Conservation (phyloP, 257 asterid genomes). For the Primulina eburnea region DNA sequence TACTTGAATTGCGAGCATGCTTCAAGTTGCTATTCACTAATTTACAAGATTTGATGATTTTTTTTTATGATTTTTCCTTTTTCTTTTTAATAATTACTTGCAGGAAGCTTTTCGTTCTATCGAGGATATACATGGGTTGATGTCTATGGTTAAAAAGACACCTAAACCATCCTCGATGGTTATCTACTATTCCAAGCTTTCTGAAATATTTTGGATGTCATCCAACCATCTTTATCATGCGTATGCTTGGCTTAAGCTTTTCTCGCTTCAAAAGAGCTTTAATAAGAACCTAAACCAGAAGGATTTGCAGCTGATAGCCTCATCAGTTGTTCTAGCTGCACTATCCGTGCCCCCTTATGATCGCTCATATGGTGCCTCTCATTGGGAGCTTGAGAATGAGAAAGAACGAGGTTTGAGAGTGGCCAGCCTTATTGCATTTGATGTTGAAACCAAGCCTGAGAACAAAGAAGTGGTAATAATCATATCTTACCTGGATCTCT, state of each 20-base stretch:
- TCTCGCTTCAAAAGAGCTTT: constrained; percentile 77
- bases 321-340: constrained; percentile 83
- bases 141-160: constrained; percentile 82
- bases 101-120: constrained; percentile 95
- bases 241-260: constrained; percentile 95
- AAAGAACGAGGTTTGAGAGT: constrained; percentile 69
- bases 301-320: constrained; percentile 82
- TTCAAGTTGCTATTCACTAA: neutral
- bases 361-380: constrained; percentile 64
- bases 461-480: constrained; percentile 55
- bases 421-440: constrained; percentile 66
- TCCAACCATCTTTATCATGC: constrained; percentile 91
- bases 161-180: constrained; percentile 86
- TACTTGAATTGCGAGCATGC: neutral
- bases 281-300: constrained; percentile 84
- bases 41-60: neutral
- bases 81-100: constrained; percentile 11
- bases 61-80: neutral
- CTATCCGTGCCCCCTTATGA: constrained; percentile 86
- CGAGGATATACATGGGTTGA: constrained; percentile 82
- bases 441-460: constrained; percentile 68
- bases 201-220: constrained; percentile 90
- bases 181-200: constrained; percentile 77
- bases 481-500: constrained; percentile 17
- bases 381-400: constrained; percentile 78